Evolutionary conservation across 495 filamentous ascomycete species (phyloP), one percentile per base, ranked within the genome.

Genomic region (Penicillium tannophilum): DNA sequence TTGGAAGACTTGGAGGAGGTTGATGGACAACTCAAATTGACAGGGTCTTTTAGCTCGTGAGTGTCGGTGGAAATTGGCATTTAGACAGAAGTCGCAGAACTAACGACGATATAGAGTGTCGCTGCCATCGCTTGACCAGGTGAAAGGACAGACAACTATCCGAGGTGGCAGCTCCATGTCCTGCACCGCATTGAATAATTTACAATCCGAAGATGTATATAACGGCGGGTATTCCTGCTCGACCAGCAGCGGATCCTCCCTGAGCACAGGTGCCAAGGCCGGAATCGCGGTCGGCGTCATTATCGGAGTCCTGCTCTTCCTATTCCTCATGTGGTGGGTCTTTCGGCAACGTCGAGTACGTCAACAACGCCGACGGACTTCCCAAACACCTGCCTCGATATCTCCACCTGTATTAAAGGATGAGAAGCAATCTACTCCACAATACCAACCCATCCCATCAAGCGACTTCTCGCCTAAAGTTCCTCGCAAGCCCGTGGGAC

Each of bases 281-380:
- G 73, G 73, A 0, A 72, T 76, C 11, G 67, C 68, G 19, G 60
- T 68, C 8, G 70, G 56, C 6, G 67, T 69, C n/a, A 61, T 75
- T 19, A 33, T 70, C 7, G 50, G 41, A 17, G 65, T 73, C 16
- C n/a, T 72, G 4, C 46, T 75, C 20, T 52, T 74, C n/a, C 2
- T 70, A 1, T 11, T 69, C 0, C 17, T 68, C 5, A 23, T 69
- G 2, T 74, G 69, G 71, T 56, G 62, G 11, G 28, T 68, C 0
- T 24, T 69, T 14, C 55, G 63, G 3, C 60, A 49, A n/a, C 57
- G 65, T 1, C 56, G 67, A 42, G 58, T 10, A 17, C 52, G 26
- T n/a, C 36, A 6, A 24, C 60, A n/a, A n/a, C 64, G 52, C 17
- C 51, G 36, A 5, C 14, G 24, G 24, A 24, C 10, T 30, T n/a